phyloP scores from a whole-genome alignment of 1,284 basidiomycete genomes.

The Apiotrichum siamense region DNA sequence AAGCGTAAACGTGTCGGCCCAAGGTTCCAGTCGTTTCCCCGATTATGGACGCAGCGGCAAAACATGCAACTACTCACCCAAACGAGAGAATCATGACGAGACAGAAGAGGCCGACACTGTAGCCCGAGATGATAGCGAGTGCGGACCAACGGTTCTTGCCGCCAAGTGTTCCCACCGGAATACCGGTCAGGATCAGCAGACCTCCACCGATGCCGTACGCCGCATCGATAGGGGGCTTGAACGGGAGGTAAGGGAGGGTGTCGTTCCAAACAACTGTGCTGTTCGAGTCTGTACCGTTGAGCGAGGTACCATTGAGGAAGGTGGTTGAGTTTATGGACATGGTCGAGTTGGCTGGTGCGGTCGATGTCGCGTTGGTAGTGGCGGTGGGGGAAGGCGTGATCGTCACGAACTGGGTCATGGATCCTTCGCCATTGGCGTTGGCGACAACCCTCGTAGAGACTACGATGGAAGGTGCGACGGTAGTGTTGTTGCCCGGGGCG shows the following conservation, averaged over 20 bases:
- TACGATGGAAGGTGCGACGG: background rate
- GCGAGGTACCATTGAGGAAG: slow-evolving; percentile 1
- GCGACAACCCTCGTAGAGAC: slow-evolving; percentile 25
- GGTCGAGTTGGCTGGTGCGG: background rate
- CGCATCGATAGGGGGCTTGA: slow-evolving; percentile 70
- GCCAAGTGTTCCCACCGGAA: slow-evolving; percentile 83
- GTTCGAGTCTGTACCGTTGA: slow-evolving; percentile 15
- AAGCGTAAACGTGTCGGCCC: background rate
- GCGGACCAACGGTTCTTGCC: slow-evolving; percentile 95
- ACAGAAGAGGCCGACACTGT: slow-evolving; percentile 76
- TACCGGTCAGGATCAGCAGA: slow-evolving; percentile 78
- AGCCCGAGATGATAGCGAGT: slow-evolving; percentile 85
- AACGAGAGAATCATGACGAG: slow-evolving; percentile 84
- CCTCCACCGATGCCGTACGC: slow-evolving; percentile 85
- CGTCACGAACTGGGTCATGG: slow-evolving; percentile 11
- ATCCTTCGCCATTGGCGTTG: slow-evolving; percentile 12
- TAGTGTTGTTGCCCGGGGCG: background rate
- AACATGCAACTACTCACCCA: slow-evolving; percentile 50
- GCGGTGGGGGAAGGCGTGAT: slow-evolving; percentile 24
- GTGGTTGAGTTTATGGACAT: too few relatives aligned
- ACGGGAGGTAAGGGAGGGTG: slow-evolving; percentile 40
- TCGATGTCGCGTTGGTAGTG: slow-evolving; percentile 6
- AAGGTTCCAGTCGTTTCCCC: slow-evolving; percentile 50
- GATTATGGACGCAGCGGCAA: background rate
- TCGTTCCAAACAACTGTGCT: slow-evolving; percentile 35